These are phyloP conservation scores for Saccharomyces jurei DNA, from an alignment of 805 yeast species.

Conservation along the genomic window DNA sequence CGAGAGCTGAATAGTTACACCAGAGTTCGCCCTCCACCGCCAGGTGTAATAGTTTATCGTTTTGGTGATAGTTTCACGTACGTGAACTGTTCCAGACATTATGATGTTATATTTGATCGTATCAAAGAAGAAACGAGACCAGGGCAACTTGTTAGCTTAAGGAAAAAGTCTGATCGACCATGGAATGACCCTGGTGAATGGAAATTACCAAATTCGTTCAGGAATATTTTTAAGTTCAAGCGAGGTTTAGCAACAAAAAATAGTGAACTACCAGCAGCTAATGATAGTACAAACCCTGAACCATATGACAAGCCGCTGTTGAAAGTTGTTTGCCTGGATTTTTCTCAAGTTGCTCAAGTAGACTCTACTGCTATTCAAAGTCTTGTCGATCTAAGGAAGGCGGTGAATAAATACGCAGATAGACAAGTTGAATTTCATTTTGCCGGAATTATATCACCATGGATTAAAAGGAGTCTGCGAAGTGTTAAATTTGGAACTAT, in stretches of 20 bases:
- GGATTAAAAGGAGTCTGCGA: constrained; percentile 74
- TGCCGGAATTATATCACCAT: constrained; percentile 73
- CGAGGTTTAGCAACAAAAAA: constrained; percentile 16
- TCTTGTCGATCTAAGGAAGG: constrained; percentile 65
- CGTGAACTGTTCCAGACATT: constrained; percentile 69
- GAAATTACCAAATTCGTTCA: constrained; percentile 34
- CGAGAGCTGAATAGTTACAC: constrained; percentile 47
- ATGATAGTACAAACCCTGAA: background rate
- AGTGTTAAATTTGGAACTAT: constrained; percentile 70
- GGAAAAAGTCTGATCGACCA: constrained; percentile 49
- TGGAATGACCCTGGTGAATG: constrained; percentile 81
- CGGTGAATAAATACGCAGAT: constrained; percentile 69
- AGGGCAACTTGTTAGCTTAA: constrained; percentile 38
- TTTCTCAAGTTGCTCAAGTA: constrained; percentile 63
- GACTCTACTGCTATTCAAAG: constrained; percentile 82
- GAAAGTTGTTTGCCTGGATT: constrained; percentile 70
- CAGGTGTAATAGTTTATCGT: constrained; percentile 84
- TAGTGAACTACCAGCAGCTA: background rate
- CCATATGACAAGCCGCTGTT: constrained; percentile 56
- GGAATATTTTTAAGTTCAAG: constrained; percentile 13
- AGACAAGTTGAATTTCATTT: constrained; percentile 85
- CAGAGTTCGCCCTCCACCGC: constrained; percentile 69
- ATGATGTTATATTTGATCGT: constrained; percentile 61
- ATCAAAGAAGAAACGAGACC: constrained; percentile 54
- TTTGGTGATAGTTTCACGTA: constrained; percentile 79